These are phyloP conservation scores for Metschnikowia baotianmanensis DNA, from an alignment of 805 yeast genomes.

Conservation along the genomic window DNA sequence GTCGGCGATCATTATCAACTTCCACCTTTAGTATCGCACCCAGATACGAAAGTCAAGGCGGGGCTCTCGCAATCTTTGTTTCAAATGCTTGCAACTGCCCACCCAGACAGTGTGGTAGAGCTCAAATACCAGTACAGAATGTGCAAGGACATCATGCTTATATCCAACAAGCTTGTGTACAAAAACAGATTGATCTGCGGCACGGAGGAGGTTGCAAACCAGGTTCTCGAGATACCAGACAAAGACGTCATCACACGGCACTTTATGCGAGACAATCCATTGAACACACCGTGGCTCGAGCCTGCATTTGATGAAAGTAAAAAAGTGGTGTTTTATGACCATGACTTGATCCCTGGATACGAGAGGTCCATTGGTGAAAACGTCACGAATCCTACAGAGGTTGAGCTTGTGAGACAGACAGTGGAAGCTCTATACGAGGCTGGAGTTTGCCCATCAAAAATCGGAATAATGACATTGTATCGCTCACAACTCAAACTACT, in stretches of 20 bases:
- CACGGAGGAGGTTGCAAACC: constrained; percentile 56
- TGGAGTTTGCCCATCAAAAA: constrained; percentile 57
- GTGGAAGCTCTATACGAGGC: constrained; percentile 54
- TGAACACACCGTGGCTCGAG: constrained; percentile 50
- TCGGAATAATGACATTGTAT: constrained; percentile 90
- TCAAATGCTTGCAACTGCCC: constrained; percentile 63
- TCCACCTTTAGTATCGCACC: constrained; percentile 75
- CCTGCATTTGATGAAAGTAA: constrained; percentile 51
- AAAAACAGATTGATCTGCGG: constrained; percentile 79
- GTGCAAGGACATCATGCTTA: constrained; percentile 83
- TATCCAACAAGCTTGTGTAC: constrained; percentile 79
- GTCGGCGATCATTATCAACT: constrained; percentile 97
- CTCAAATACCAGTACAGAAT: constrained; percentile 85
- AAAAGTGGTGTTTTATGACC: constrained; percentile 75
- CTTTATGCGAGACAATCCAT: background rate
- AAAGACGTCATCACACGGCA: constrained; percentile 25
- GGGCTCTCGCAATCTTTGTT: constrained; percentile 79
- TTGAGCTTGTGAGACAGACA: constrained; percentile 57
- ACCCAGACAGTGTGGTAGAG: constrained; percentile 74
- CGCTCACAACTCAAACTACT: constrained; percentile 60
- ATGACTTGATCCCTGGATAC: constrained; percentile 61
- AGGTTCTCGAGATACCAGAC: constrained; percentile 49
- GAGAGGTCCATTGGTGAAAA: constrained; percentile 64
- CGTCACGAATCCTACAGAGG: constrained; percentile 72
- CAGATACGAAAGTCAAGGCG: constrained; percentile 57